Percentiles rank a stretch among this genome's conserved stretches.
phyloP scores from a whole-genome alignment of 2,329 filamentous ascomycete species.

The Trichoderma aggressivum region DNA sequence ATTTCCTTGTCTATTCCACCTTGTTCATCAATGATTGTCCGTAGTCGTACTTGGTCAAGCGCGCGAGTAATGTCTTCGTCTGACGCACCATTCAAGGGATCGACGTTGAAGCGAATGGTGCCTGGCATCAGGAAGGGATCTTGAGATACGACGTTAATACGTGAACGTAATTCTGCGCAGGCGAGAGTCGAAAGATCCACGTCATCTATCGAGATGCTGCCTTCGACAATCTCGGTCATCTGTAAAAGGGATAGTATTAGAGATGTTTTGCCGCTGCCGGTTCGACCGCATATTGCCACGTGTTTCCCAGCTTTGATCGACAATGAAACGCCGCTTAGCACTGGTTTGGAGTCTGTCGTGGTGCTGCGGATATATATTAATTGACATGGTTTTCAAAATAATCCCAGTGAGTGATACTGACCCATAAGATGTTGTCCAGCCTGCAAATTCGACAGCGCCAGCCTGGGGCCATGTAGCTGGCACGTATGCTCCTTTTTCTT shows the following conservation, averaged over 20 bases:
- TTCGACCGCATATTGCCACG: constrained; percentile 44
- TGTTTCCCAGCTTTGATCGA: constrained; percentile 34
- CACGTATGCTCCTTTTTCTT: constrained; percentile 10
- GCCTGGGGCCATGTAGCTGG: constrained; percentile 30
- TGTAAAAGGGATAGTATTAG: constrained; percentile 44
- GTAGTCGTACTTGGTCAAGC: constrained; percentile 44
- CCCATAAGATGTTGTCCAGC: constrained; percentile 30
- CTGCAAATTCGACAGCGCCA: constrained; percentile 31
- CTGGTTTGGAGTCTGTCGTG: constrained; percentile 20
- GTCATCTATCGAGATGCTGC: constrained; percentile 44
- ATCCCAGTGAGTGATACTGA: background rate
- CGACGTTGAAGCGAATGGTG: constrained; percentile 47
- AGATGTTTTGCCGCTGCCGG: constrained; percentile 36
- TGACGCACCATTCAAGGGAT: constrained; percentile 37
- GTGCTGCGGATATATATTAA: constrained; percentile 20
- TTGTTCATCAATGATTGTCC: constrained; percentile 35
- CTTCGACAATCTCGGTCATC: constrained; percentile 42
- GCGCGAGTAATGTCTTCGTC: constrained; percentile 42
- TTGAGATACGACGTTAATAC: constrained; percentile 47
- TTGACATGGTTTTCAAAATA: background rate
- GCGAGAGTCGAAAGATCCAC: constrained; percentile 33
- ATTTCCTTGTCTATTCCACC: constrained; percentile 39
- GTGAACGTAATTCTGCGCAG: constrained; percentile 23
- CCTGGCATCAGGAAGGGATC: constrained; percentile 50
- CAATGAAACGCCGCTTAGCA: constrained; percentile 30